A percentile compares a stretch with the other conserved stretches of the same genome.
phyloP scores from a whole-genome alignment of 1,139 yeast species.

The Blastobotrys apis region DNA sequence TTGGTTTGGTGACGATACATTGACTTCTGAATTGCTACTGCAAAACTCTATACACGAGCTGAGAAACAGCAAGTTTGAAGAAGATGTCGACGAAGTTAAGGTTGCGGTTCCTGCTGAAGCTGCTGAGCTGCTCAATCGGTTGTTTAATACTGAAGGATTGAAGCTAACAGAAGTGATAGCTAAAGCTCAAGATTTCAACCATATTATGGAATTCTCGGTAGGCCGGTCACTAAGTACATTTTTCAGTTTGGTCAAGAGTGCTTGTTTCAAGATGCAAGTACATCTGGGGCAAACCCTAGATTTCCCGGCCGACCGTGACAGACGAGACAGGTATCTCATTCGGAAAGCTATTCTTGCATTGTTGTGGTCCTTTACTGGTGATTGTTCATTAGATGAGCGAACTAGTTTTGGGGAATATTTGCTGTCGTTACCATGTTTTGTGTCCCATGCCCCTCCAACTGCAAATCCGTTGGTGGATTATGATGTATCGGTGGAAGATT shows the following conservation, averaged over 20 bases:
- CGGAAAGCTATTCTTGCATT: constrained; percentile 46
- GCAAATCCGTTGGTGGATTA: constrained; percentile 38
- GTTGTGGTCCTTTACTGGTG: constrained; percentile 73
- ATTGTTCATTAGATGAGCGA: constrained; percentile 42
- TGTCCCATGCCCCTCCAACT: constrained; percentile 18
- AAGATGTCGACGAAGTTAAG: constrained; percentile 30
- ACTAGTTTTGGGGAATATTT: constrained; percentile 40
- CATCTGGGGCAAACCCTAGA: constrained; percentile 26
- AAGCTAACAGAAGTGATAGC: constrained; percentile 24
- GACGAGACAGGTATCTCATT: constrained; percentile 32
- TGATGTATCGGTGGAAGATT: constrained; percentile 46
- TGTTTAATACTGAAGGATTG: neutral
- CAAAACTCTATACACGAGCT: constrained; percentile 22
- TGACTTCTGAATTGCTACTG: constrained; percentile 32
- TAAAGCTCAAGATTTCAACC: constrained; percentile 36
- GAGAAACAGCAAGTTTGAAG: constrained; percentile 24
- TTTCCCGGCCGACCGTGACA: constrained; percentile 28
- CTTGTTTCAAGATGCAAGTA: constrained; percentile 23
- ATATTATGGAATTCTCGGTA: constrained; percentile 51
- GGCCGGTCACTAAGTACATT: constrained; percentile 43
- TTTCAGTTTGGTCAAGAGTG: constrained; percentile 30
- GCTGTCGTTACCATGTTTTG: constrained; percentile 26
- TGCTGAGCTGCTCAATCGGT: neutral
- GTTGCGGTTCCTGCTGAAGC: constrained; percentile 16
- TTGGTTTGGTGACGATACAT: constrained; percentile 51